Evolutionary conservation across 176 grass and related monocot genomes (phyloP).

Genomic region (Rhynchospora breviuscula): DNA sequence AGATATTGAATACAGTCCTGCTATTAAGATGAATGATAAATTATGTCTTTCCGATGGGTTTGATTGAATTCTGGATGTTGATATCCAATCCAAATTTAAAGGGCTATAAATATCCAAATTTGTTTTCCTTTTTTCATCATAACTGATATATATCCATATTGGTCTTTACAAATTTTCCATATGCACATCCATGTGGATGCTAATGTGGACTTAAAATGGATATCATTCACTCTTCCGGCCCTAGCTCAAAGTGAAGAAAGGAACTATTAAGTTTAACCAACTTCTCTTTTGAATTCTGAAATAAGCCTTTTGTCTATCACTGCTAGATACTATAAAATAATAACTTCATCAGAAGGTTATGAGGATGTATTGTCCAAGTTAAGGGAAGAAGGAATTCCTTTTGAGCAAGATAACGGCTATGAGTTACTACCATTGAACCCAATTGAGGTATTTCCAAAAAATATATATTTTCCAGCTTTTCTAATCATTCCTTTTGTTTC

Average conservation of each 20-base stretch:
- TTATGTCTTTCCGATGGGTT: background rate
- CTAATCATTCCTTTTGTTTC: background rate
- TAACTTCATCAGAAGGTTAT: conserved; percentile 89
- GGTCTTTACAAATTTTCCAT: background rate
- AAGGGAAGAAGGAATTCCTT: conserved; percentile 75
- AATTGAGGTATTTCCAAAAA: conserved; percentile 52
- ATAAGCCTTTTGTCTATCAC: conserved; percentile 21
- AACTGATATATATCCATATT: background rate
- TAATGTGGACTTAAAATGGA: background rate
- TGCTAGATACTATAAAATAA: conserved; percentile 80
- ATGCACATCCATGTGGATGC: background rate
- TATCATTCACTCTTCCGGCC: background rate
- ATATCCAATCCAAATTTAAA: background rate
- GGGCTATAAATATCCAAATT: background rate
- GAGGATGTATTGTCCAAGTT: conserved; percentile 64
- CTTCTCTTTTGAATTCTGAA: conserved; percentile 5
- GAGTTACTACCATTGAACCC: conserved; percentile 73
- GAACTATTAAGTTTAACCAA: background rate
- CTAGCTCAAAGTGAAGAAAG: background rate
- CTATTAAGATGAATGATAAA: background rate
- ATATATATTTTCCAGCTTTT: background rate
- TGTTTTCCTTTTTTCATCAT: background rate
- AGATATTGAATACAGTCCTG: background rate
- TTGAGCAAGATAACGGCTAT: conserved; percentile 80
- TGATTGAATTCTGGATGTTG: background rate